Base-by-base conservation (phyloP, 176 grass and related monocot genomes). In the Raddia guianensis region DNA sequence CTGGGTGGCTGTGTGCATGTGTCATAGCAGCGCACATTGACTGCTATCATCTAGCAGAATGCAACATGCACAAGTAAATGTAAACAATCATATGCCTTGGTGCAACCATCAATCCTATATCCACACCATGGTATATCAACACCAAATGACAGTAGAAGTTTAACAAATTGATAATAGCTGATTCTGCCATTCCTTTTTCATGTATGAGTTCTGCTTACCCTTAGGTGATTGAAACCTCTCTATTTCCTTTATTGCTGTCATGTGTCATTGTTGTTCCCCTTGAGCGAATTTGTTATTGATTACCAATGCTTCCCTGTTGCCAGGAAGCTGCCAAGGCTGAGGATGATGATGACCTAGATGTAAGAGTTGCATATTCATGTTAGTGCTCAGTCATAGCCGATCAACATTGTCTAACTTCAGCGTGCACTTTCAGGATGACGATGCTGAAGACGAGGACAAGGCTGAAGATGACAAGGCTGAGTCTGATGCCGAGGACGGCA, bases 291-390 rank as follows among this genome's bases (percentile, higher is more conserved):
- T 27, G 13, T 61, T 49, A 49, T 56, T 80, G 4, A 83, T 46
- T 46, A 16, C 52, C 14, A 70, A 75, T 84, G 11, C 62, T 53
- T 43, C n/a, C 70, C n/a, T 84, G 10, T 66, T 44, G 45, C 56
- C 59, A 89, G 83, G 87, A 89, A 67, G 87, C 78, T 52, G 51
- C 77, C 77, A 89, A 89, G 66, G 77, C 9, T 46, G 77, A 89
- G 56, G 87, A 89, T 4, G 82, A 77, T 5, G 83, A 89, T 13
- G 87, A 85, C 50, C 48, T 85, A 66, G 87, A 89, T 57, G 87
- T 89, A 75, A 77, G 57, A 20, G 51, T 44, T 68, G 32, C 15
- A 72, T 46, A 16, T 4, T 18, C 3, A 10, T 40, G 60, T 45
- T 3, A 1, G 35, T 19, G n/a, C 15, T 82, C 12, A 7, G 0